Evolutionary conservation across 1,284 basidiomycete genomes (phyloP), one percentile per base, ranked within the genome.

Genomic region (Vanrija pseudolonga): DNA sequence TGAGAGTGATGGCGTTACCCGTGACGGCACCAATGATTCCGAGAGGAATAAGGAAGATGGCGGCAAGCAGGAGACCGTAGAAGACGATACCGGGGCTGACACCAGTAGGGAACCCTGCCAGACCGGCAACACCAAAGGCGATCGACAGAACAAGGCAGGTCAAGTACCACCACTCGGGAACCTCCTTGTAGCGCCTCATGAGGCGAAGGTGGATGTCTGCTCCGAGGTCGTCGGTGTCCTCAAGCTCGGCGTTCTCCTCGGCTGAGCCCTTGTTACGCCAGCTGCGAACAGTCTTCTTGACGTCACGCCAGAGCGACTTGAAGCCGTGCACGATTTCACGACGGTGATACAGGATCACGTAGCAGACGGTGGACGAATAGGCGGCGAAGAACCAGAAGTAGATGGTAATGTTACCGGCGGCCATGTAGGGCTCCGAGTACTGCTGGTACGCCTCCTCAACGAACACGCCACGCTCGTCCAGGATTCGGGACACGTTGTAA

Each of bases 181-280:
- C 87, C 67, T 91, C 88, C 2, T 80, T 76, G 72, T 95, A 95
- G 24, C 75, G 80, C 51, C 80, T 79, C 90, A 95, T 95, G 40
- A 94, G 81, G 38, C 88, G 84, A 3, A 86, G 83, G 73, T 95
- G 92, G 40, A 94, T 79, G 68, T 95, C 91, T 50, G 84, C 83
- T 68, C 89, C 85, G 61, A 63, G 51, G 39, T 60, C 57, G 22
- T 51, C 49, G 14, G 57, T 51, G 1, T 55, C 49, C 15, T 55
- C 57, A 4, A 88, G 84, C 57, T 80, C 80, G 28, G 85, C 73
- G 20, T 19, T 6, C 36, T 48, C 20, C 26, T 20, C 83, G 55
- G 84, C 9, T 4, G 32, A 32, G 9, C 5, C 8, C 15, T 17
- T 22, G 39, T 26, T 39, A n/a, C 19, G 20, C 22, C 17, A n/a